phyloP scores from a whole-genome alignment of 2,329 filamentous ascomycete genomes.

The Pestalotiopsis sp. region DNA sequence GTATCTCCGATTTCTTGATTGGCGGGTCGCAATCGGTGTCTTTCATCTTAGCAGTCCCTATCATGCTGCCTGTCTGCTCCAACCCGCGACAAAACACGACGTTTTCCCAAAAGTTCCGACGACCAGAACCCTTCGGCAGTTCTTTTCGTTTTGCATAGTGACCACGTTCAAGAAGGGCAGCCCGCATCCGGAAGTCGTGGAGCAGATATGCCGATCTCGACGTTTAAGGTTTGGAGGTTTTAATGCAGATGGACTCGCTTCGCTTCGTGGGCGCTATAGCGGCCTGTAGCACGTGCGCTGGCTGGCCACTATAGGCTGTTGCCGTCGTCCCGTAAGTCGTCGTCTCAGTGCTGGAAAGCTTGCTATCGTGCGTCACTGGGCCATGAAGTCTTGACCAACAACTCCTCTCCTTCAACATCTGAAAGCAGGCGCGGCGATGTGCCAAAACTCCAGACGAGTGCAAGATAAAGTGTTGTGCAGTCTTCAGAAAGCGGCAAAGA shows the following conservation, averaged over 20 bases:
- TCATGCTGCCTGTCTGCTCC: not conserved
- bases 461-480: not conserved
- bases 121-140: not conserved
- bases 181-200: not conserved
- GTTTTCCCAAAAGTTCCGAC: not conserved
- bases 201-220: not conserved
- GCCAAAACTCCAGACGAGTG: not conserved
- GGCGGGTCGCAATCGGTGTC: not conserved
- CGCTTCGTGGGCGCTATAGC: not conserved
- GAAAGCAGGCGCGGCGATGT: not conserved
- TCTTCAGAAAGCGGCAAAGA: not conserved
- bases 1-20: not conserved
- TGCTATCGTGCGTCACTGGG: not conserved
- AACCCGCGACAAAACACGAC: not conserved
- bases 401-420: not conserved
- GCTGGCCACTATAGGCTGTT: not conserved
- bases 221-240: conserved; percentile 7
- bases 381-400: not conserved
- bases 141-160: not conserved
- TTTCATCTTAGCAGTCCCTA: not conserved
- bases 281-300: not conserved
- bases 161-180: not conserved
- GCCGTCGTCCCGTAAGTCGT: not conserved
- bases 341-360: not conserved
- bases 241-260: not conserved